Base-by-base conservation (phyloP, 257 asterid genomes). In the Capsicum pubescens region DNA sequence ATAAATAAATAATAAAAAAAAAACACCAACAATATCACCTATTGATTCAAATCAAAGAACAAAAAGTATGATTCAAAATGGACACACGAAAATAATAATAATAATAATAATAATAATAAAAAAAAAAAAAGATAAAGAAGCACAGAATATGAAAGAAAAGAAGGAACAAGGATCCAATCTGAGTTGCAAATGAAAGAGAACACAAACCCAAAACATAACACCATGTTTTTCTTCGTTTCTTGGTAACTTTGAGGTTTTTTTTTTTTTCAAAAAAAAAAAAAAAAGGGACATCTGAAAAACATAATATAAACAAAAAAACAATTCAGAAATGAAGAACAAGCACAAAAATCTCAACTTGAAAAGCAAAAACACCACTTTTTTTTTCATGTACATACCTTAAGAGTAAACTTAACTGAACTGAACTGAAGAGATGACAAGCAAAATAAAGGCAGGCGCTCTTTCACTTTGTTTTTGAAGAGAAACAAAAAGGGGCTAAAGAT, bases 131-230 rank as follows among this genome's bases (percentile, higher is more conserved):
- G 32, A 26, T 26, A 26, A 26, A 26, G 32, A 26, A 26, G 32
- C 2, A 26, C 32, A 26, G 32, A 26, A 26, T 26, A 26, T 26
- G 32, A 26, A 26, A 26, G 32, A 26, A 26, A 26, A 26, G 32
- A 26, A 26, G 32, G 32, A 39, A 39, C 44, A 39, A 74, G 50
- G 60, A 74, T 74, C 81, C 21, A 74, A 74, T 74, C 46, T 50
- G 36, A 77, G 82, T 54, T 52, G 42, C 48, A 77, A 54, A 54
- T 76, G 81, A 76, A 77, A 77, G 64, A 54, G 15, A 54, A 21
- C 61, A 21, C 46, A 50, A 7, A 19, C 12, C 2, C 81, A 50
- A 74, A 74, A 50, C 61, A 26, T 26, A 26, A 77, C 21, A 54
- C n/a, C 64, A 21, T 26, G 64, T 26, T 54, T 54, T 52, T 69